Evolutionary conservation across 176 grass and related monocot species (phyloP).

Genomic region (Avena insularis): DNA sequence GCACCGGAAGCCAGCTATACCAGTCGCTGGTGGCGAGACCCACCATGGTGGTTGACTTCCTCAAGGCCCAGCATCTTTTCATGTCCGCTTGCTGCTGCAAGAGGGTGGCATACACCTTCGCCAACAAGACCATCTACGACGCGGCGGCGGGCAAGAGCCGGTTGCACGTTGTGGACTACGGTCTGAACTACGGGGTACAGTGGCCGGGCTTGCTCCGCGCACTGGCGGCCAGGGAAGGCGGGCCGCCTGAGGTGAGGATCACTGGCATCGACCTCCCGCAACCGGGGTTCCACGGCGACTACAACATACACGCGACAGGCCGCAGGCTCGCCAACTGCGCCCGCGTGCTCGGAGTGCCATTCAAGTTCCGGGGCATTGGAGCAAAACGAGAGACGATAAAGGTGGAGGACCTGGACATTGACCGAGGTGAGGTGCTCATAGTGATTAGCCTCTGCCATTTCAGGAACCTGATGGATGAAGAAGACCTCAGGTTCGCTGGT

Average conservation of each 20-base stretch:
- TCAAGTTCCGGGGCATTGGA: slow-evolving; percentile 41
- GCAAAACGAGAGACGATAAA: slow-evolving; percentile 34
- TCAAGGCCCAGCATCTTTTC: slow-evolving; percentile 59
- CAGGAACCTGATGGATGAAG: slow-evolving; percentile 45
- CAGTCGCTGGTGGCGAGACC: slow-evolving; percentile 12
- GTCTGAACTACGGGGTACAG: slow-evolving; percentile 48
- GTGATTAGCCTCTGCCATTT: slow-evolving; percentile 38
- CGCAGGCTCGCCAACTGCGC: slow-evolving; percentile 34
- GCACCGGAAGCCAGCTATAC: slow-evolving; percentile 65
- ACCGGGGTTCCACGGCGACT: slow-evolving; percentile 10
- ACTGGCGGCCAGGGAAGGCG: slow-evolving; percentile 12
- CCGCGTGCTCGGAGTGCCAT: slow-evolving; percentile 21
- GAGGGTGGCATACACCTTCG: slow-evolving; percentile 46
- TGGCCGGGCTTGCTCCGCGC: slow-evolving; percentile 30
- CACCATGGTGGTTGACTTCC: slow-evolving; percentile 21
- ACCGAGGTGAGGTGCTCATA: slow-evolving; percentile 43
- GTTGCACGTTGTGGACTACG: slow-evolving; percentile 56
- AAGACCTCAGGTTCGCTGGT: background rate
- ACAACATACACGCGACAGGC: slow-evolving; percentile 33
- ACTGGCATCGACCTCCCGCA: slow-evolving; percentile 34
- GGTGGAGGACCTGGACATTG: slow-evolving; percentile 13
- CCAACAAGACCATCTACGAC: slow-evolving; percentile 58
- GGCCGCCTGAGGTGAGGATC: slow-evolving; percentile 47
- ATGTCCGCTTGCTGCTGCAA: slow-evolving; percentile 58
- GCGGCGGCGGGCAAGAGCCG: slow-evolving; percentile 20